A percentile compares a stretch with the other conserved stretches of the same genome.
These are phyloP conservation scores for Porodaedalea pini DNA, from an alignment of 1,284 basidiomycete genomes.

Conservation along the genomic window DNA sequence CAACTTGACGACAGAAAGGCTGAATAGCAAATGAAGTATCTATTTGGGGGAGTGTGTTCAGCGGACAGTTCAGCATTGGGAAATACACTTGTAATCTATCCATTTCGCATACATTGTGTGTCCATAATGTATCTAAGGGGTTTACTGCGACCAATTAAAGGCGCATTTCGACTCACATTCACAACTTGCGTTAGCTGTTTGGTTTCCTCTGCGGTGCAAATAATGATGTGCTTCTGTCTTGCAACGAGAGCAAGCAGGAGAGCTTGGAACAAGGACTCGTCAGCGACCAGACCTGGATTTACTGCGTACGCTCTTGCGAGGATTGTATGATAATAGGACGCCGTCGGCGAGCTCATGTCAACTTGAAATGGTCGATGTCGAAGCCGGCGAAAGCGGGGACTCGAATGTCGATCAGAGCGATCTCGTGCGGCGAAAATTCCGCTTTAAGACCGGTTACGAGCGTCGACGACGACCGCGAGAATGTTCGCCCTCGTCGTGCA, in stretches of 20 bases:
- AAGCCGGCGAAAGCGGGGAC: background rate
- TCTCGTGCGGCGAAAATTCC: background rate
- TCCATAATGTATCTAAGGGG: background rate
- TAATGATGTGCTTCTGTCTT: conserved; percentile 55
- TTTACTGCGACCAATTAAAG: background rate
- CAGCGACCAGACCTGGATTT: conserved; percentile 40
- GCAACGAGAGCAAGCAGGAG: conserved; percentile 62
- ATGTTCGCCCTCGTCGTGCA: background rate
- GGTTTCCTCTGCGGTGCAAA: conserved; percentile 54
- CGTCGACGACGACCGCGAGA: background rate
- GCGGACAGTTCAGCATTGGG: background rate
- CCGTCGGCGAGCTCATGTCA: background rate
- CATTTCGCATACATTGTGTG: background rate
- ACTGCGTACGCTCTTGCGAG: conserved; percentile 43
- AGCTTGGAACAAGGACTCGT: conserved; percentile 57
- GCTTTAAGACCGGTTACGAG: too few species aligned
- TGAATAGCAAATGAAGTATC: conserved; percentile 59
- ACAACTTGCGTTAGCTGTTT: conserved; percentile 51
- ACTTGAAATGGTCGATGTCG: background rate
- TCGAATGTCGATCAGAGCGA: background rate
- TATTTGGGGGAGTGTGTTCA: conserved; percentile 27
- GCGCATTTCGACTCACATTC: conserved; percentile 45
- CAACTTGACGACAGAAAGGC: conserved; percentile 52
- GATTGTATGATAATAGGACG: conserved; percentile 50
- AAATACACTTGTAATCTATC: conserved; percentile 12